A percentile compares a stretch with the other conserved stretches of the same genome.
phyloP scores from a whole-genome alignment of 139 green algal genomes.

The Desmodesmus armatus region DNA sequence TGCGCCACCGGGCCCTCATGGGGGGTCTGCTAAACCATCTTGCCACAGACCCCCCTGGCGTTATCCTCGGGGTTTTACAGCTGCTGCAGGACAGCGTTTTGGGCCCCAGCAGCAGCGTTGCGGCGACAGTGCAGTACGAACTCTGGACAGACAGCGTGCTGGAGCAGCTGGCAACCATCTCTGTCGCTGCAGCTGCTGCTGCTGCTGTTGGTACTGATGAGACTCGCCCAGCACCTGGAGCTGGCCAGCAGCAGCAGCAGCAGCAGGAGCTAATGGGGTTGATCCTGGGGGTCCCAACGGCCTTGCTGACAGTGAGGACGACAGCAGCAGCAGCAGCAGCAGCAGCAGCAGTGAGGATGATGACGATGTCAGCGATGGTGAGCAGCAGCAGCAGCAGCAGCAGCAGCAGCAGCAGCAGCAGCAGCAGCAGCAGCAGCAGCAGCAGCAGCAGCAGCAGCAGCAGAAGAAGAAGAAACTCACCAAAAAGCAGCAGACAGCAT shows the following conservation, averaged over 20 bases:
- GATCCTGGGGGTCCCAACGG: too few relatives aligned
- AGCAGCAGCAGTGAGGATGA: not conserved
- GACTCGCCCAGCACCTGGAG: too few relatives aligned
- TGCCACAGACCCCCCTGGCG: slow-evolving; percentile 57
- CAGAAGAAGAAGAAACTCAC: not conserved
- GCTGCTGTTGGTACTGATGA: too few relatives aligned
- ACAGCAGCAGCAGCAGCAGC: slow-evolving; percentile 9
- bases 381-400: slow-evolving; percentile 2
- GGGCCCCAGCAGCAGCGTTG: slow-evolving; percentile 40
- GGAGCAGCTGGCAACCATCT: slow-evolving; percentile 49
- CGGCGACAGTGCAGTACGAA: slow-evolving; percentile 50
- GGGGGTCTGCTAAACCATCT: slow-evolving; percentile 67
- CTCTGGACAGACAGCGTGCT: slow-evolving; percentile 67
- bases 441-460: not conserved
- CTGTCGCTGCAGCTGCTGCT: not conserved
- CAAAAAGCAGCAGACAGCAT: not conserved
- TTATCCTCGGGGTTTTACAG: slow-evolving; percentile 56
- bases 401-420: slow-evolving; percentile 6
- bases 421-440: not conserved
- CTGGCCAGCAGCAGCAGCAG: slow-evolving; percentile 40
- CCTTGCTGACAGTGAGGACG: too few relatives aligned
- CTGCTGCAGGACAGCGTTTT: slow-evolving; percentile 53
- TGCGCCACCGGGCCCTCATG: slow-evolving; percentile 59
- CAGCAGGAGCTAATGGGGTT: not conserved
- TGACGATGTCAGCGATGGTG: too few relatives aligned